A percentile compares a stretch with the other conserved stretches of the same genome.
Evolutionary conservation across 148 eudicot species (phyloP).

Genomic region (Amaranthus cruentus): DNA sequence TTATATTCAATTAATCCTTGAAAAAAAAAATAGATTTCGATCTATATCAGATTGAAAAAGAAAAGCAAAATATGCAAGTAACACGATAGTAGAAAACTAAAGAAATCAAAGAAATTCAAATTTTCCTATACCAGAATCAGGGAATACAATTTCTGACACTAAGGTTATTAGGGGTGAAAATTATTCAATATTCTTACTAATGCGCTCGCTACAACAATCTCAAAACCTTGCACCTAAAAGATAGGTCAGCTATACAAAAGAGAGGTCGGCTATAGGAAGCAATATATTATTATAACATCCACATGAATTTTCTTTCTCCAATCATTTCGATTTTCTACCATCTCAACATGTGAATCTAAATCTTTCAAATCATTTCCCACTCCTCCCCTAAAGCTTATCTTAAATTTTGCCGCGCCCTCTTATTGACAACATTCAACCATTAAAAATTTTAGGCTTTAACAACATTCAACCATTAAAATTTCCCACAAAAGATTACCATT

Average conservation of each 20-base stretch:
- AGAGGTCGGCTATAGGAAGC: too few species aligned
- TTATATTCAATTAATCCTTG: too few species aligned
- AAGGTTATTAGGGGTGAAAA: neutral
- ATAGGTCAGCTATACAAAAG: too few species aligned
- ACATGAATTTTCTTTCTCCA: neutral
- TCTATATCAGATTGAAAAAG: neutral
- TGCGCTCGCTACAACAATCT: too few species aligned
- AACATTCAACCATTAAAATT: neutral
- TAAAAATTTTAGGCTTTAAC: neutral
- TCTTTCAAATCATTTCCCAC: neutral
- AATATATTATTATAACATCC: neutral
- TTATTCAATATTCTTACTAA: too few species aligned
- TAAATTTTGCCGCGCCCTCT: neutral
- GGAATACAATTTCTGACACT: neutral
- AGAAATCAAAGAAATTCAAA: neutral
- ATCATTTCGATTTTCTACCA: neutral
- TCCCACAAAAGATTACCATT: neutral
- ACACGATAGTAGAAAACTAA: conserved; percentile 5
- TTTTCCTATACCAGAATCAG: neutral
- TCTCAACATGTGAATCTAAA: neutral
- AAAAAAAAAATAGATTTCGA: too few species aligned
- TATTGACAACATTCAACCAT: neutral
- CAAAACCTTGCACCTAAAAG: too few species aligned
- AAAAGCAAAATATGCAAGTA: neutral
- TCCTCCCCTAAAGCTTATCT: neutral